Percentiles rank a stretch among this genome's conserved stretches.
phyloP scores from a whole-genome alignment of 176 grass and related monocot species.

The Juncus effusus region DNA sequence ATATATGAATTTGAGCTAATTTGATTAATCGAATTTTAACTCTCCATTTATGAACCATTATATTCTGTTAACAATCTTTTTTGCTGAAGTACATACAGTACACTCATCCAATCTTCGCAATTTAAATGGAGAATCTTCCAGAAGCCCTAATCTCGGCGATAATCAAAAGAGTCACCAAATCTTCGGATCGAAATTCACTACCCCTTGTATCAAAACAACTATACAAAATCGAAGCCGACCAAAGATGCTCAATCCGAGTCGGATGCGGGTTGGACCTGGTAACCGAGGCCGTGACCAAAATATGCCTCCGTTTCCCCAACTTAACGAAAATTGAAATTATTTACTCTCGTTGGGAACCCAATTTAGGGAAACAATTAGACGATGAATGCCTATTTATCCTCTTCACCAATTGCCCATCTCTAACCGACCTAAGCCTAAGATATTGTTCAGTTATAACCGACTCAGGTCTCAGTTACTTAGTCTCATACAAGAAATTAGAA shows the following conservation, averaged over 20 bases:
- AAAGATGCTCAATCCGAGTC: slow-evolving; percentile 7
- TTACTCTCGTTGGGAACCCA: slow-evolving; percentile 53
- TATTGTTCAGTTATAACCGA: slow-evolving; percentile 49
- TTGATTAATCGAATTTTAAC: too few relatives aligned
- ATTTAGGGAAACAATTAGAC: slow-evolving; percentile 41
- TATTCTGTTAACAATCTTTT: too few relatives aligned
- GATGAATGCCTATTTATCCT: slow-evolving; percentile 41
- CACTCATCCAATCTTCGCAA: too few relatives aligned
- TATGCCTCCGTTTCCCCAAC: slow-evolving; percentile 48
- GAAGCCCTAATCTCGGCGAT: slow-evolving; percentile 54
- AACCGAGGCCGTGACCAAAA: slow-evolving; percentile 32
- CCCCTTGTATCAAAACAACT: slow-evolving; percentile 27
- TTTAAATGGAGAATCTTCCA: slow-evolving; percentile 52
- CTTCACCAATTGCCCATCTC: too few relatives aligned
- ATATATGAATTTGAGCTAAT: too few relatives aligned
- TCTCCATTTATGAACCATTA: too few relatives aligned
- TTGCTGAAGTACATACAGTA: too few relatives aligned
- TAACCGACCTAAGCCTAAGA: slow-evolving; percentile 30
- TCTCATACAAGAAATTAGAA: slow-evolving; percentile 36
- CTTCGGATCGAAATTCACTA: slow-evolving; percentile 50
- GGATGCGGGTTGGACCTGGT: slow-evolving; percentile 26
- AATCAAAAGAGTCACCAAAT: slow-evolving; percentile 40
- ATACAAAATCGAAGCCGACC: too few relatives aligned
- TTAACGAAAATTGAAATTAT: slow-evolving; percentile 59
- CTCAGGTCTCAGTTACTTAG: slow-evolving; percentile 44